These are phyloP conservation scores for Yarrowia sp. DNA, from an alignment of 805 yeast genomes.

Conservation along the genomic window DNA sequence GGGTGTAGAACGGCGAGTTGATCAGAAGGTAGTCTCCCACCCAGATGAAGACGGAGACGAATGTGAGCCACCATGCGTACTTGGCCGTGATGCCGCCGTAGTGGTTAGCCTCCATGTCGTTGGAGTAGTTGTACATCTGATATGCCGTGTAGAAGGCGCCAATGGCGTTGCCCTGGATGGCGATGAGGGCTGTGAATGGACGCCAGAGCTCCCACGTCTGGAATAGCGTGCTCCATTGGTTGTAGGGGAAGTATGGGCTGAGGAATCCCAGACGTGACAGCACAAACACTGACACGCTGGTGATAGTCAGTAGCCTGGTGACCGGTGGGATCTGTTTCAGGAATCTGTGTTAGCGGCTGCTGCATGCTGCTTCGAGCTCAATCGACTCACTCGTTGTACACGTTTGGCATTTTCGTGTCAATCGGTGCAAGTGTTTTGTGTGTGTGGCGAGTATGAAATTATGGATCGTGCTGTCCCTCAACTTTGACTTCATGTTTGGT, in stretches of 20 bases:
- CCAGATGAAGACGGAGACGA: constrained; percentile 7
- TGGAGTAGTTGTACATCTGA: constrained; percentile 19
- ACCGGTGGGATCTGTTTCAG: constrained; percentile 17
- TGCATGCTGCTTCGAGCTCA: neutral
- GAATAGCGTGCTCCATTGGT: neutral
- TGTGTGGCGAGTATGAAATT: neutral
- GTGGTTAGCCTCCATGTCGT: constrained; percentile 4
- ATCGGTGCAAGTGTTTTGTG: neutral
- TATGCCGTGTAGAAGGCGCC: constrained; percentile 8
- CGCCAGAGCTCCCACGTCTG: constrained; percentile 23
- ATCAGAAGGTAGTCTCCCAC: constrained; percentile 12
- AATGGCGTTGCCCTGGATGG: constrained; percentile 3
- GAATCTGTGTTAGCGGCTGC: constrained; percentile 2
- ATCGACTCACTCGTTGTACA: constrained; percentile 15
- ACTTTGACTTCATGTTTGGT: neutral
- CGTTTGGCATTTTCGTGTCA: constrained; percentile 14
- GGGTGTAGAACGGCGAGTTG: constrained; percentile 5
- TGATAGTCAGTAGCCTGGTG: neutral
- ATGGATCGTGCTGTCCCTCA: neutral
- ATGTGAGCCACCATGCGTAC: constrained; percentile 19
- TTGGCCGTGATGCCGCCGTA: constrained; percentile 1
- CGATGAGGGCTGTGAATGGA: constrained; percentile 18
- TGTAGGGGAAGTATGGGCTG: constrained; percentile 9
- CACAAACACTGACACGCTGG: neutral
- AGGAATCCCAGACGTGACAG: constrained; percentile 12